Conservation (phyloP, 2,329 filamentous ascomycete species). For the Amauroascus verrucosus region DNA sequence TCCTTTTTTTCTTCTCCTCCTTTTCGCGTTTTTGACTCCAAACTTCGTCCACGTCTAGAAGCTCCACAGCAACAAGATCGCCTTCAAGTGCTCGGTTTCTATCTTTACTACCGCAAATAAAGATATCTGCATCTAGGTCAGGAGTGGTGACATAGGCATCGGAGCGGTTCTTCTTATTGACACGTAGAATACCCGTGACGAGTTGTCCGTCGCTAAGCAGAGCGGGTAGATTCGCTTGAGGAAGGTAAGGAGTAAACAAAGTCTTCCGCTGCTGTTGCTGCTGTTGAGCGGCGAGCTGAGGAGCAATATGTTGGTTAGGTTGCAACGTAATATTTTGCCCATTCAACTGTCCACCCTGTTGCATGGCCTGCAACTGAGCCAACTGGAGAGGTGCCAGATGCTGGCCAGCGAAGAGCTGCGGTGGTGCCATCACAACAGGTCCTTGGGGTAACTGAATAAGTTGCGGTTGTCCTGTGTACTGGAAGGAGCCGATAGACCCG, state of each 20-base stretch:
- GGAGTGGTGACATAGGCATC: constrained; percentile 94
- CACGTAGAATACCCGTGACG: constrained; percentile 88
- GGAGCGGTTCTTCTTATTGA: constrained; percentile 99
- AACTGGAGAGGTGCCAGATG: constrained; percentile 74
- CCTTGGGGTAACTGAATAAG: constrained; percentile 74
- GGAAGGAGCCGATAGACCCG: constrained; percentile 72
- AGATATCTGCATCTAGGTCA: constrained; percentile 95
- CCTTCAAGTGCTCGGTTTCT: constrained; percentile 94
- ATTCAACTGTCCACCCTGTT: constrained; percentile 69
- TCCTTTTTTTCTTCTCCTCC: constrained; percentile 99
- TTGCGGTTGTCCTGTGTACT: constrained; percentile 79
- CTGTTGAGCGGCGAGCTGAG: constrained; percentile 50
- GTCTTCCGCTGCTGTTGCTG: constrained; percentile 93
- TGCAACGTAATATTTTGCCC: constrained; percentile 60
- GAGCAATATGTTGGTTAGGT: constrained; percentile 62
- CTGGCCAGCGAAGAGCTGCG: constrained; percentile 68
- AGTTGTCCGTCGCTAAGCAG: constrained; percentile 85
- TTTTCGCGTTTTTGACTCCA: constrained; percentile 99
- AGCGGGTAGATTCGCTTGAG: constrained; percentile 84
- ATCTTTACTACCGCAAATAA: constrained; percentile 98
- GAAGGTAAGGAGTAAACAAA: constrained; percentile 93
- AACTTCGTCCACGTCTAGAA: constrained; percentile 95
- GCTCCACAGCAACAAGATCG: constrained; percentile 87
- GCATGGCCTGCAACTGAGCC: constrained; percentile 56
- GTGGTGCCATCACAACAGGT: constrained; percentile 66